Evolutionary conservation across 495 filamentous ascomycete species (phyloP), one percentile per base, ranked within the genome.

Genomic region (Lichina pygmaea): DNA sequence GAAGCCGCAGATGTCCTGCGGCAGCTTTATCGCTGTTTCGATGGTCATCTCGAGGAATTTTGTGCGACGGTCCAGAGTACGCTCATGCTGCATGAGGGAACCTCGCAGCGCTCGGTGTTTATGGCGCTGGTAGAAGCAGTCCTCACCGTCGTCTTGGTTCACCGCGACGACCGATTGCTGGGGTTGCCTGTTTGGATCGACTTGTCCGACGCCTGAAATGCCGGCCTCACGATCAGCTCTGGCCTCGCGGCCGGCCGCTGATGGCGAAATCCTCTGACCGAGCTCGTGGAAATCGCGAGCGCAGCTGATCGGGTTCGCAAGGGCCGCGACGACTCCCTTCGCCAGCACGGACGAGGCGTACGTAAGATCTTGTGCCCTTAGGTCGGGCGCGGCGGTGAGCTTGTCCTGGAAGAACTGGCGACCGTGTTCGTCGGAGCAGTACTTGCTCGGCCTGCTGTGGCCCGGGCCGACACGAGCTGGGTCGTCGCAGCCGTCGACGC

Each of bases 381-480:
- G 24, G 24, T 24, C 24, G 24, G 24, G 24, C 4, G 24, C 24
- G 24, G 4, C 24, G 1, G 1, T 24, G 24, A 24, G 24, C 24
- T 24, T 24, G 24, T 24, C 24, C 24, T 24, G 24, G 24, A 24
- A 72, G 49, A 70, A 78, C 45, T 71, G 59, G 31, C 61, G 60
- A 24, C 69, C 72, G 43, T 78, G 77, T 36, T 70, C 72, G 39
- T 80, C 73, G 33, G 63, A 67, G 58, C 77, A 82, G 52, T 80
- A 82, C 57, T 80, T 82, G 59, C 71, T 76, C 16, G 55, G 62
- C 5, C 11, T 39, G 10, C 54, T 60, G 6, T 60, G 60, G 31
- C 59, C 60, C 36, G 36, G 38, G 11, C 52, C 55, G 13, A 66
- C 54, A 16, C 74, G 64, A 31, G 73, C 76, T 15, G 76, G 72